phyloP scores from a whole-genome alignment of 1,284 basidiomycete species.

The Irpex lacteus region DNA sequence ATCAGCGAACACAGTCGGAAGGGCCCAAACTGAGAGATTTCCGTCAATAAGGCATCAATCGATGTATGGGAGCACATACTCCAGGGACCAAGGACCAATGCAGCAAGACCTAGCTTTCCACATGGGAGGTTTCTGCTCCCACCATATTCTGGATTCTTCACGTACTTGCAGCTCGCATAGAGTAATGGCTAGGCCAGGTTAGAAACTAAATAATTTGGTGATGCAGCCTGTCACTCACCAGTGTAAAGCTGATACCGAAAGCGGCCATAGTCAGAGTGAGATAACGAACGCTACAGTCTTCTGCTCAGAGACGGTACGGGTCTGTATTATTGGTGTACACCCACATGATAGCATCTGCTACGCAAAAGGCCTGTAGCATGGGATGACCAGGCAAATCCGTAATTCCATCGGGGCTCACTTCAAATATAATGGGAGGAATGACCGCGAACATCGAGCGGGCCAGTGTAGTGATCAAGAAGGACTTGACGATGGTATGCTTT shows the following conservation, averaged over 20 bases:
- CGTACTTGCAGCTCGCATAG: slow-evolving; percentile 14
- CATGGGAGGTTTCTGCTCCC: slow-evolving; percentile 11
- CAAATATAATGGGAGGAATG: slow-evolving; percentile 18
- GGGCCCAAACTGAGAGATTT: slow-evolving; percentile 22
- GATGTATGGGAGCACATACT: slow-evolving; percentile 11
- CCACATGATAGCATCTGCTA: slow-evolving; percentile 22
- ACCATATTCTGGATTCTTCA: background rate
- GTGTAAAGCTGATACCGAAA: slow-evolving; percentile 26
- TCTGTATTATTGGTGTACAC: slow-evolving; percentile 3
- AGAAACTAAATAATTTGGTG: background rate
- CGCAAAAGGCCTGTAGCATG: slow-evolving; percentile 18
- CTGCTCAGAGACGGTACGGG: background rate
- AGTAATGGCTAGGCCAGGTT: slow-evolving; percentile 19
- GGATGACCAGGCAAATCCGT: slow-evolving; percentile 2
- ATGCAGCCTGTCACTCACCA: slow-evolving; percentile 16
- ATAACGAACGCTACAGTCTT: slow-evolving; percentile 19
- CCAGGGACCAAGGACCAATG: slow-evolving; percentile 22
- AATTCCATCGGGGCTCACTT: slow-evolving; percentile 11
- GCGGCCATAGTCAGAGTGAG: slow-evolving; percentile 26
- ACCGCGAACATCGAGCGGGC: slow-evolving; percentile 21
- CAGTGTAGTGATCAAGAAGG: slow-evolving; percentile 21
- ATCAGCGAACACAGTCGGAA: slow-evolving; percentile 21
- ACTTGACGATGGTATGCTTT: slow-evolving; percentile 26
- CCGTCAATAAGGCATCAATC: background rate
- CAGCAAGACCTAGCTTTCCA: slow-evolving; percentile 14